phyloP scores from a whole-genome alignment of 768 basidiomycete genomes.

The Suillus placidus region DNA sequence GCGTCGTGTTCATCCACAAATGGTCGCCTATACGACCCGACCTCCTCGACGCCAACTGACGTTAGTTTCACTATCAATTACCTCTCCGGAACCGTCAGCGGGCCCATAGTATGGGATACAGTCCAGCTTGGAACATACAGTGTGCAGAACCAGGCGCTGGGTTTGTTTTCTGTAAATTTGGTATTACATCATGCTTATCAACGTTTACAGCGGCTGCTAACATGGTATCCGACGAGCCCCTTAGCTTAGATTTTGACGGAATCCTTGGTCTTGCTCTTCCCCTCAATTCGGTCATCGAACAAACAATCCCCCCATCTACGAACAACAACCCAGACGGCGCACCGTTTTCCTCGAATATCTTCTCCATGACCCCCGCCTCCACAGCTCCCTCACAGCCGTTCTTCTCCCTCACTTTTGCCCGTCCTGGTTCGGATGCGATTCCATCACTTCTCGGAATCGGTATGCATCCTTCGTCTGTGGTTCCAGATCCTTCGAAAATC shows the following conservation, averaged over 20 bases:
- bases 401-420: slow-evolving; percentile 65
- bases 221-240: slow-evolving; percentile 55
- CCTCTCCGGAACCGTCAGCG: slow-evolving; percentile 57
- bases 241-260: slow-evolving; percentile 60
- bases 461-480: slow-evolving; percentile 56
- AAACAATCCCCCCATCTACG: slow-evolving; percentile 48
- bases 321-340: slow-evolving; percentile 65
- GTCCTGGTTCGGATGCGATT: slow-evolving; percentile 61
- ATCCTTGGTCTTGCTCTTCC: slow-evolving; percentile 79
- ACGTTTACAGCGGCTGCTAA: slow-evolving; percentile 56
- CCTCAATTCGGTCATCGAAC: slow-evolving; percentile 66
- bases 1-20: slow-evolving; percentile 49
- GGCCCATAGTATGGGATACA: slow-evolving; percentile 72
- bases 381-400: slow-evolving; percentile 63
- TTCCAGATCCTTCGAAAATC: slow-evolving; percentile 54
- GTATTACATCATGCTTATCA: slow-evolving; percentile 1
- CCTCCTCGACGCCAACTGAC: slow-evolving; percentile 46
- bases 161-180: slow-evolving; percentile 34
- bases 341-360: slow-evolving; percentile 67
- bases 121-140: slow-evolving; percentile 65
- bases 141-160: slow-evolving; percentile 69
- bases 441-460: slow-evolving; percentile 72
- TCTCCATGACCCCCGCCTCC: slow-evolving; percentile 59
- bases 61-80: slow-evolving; percentile 55
- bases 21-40: slow-evolving; percentile 60